Conservation (phyloP, 2,329 filamentous ascomycete species). For the Fusarium hostae region DNA sequence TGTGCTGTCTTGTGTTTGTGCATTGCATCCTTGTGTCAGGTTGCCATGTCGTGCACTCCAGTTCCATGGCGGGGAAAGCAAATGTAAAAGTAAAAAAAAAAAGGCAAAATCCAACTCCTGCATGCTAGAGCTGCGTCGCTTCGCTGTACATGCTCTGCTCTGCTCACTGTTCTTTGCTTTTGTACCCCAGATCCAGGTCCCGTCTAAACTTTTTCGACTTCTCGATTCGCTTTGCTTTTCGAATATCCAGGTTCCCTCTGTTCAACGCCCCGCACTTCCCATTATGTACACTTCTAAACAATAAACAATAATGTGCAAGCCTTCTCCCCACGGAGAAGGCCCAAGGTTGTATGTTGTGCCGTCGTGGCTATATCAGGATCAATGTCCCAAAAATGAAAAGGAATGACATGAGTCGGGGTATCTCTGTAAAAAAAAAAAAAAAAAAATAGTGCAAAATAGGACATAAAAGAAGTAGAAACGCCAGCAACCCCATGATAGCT, state of each 20-base stretch:
- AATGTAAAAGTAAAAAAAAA: slow-evolving; percentile 18
- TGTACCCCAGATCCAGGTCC: slow-evolving; percentile 14
- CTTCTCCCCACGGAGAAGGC: slow-evolving; percentile 9
- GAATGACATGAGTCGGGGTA: slow-evolving; percentile 47
- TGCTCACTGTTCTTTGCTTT: slow-evolving; percentile 30
- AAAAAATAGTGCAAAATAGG: slow-evolving; percentile 22
- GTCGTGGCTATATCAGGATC: slow-evolving; percentile 37
- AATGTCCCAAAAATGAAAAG: slow-evolving; percentile 33
- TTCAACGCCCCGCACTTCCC: slow-evolving; percentile 36
- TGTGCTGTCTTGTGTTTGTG: slow-evolving; percentile 12
- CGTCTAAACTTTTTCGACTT: slow-evolving; percentile 43
- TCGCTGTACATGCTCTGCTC: neutral
- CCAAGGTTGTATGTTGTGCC: slow-evolving; percentile 33
- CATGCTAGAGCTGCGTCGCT: slow-evolving; percentile 16
- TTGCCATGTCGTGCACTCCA: slow-evolving; percentile 17
- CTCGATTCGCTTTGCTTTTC: slow-evolving; percentile 24
- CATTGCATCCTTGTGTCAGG: slow-evolving; percentile 17
- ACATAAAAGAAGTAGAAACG: slow-evolving; percentile 33
- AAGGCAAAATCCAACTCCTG: slow-evolving; percentile 38
- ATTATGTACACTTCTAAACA: slow-evolving; percentile 44
- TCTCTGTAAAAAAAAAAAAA: slow-evolving; percentile 41
- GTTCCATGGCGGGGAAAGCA: slow-evolving; percentile 16
- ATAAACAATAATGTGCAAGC: slow-evolving; percentile 40
- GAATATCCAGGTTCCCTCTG: slow-evolving; percentile 32
- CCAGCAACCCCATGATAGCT: slow-evolving; percentile 36